A percentile compares a stretch with the other conserved stretches of the same genome.
These are phyloP conservation scores for Mallotus repandus DNA, from an alignment of 441 rosid genomes.

Conservation along the genomic window DNA sequence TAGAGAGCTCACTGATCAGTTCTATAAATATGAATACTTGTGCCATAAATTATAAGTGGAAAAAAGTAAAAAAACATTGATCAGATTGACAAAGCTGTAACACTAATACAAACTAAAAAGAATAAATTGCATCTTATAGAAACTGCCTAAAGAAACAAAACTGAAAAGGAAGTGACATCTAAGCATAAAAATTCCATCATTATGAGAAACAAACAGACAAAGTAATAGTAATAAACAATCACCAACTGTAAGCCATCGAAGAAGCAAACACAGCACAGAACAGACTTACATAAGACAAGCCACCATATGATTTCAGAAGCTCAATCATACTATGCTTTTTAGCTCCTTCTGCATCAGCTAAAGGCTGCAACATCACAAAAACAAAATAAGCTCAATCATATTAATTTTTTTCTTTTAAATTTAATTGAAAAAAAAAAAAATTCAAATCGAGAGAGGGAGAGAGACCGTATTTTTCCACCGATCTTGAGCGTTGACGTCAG, in stretches of 20 bases:
- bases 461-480: conserved; percentile 96
- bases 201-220: neutral
- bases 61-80: too few relatives aligned
- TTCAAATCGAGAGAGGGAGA: neutral
- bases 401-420: neutral
- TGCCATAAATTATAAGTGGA: too few relatives aligned
- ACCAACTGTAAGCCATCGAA: neutral
- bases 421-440: neutral
- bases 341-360: conserved; percentile 99
- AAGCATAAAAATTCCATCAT: neutral
- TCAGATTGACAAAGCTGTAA: too few relatives aligned
- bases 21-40: too few relatives aligned
- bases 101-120: too few relatives aligned
- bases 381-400: neutral
- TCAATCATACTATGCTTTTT: conserved; percentile 73
- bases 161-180: neutral
- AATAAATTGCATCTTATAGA: too few relatives aligned
- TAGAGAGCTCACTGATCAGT: too few relatives aligned
- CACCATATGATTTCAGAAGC: conserved; percentile 77
- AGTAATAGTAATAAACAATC: neutral
- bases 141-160: neutral
- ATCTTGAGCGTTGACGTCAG: conserved; percentile 98
- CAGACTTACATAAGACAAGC: conserved; percentile 77
- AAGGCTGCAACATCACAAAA: conserved; percentile 54
- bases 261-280: neutral